Evolutionary conservation across 208 protist genomes (phyloP).

Genomic region (Trypanosomatidae sp.): DNA sequence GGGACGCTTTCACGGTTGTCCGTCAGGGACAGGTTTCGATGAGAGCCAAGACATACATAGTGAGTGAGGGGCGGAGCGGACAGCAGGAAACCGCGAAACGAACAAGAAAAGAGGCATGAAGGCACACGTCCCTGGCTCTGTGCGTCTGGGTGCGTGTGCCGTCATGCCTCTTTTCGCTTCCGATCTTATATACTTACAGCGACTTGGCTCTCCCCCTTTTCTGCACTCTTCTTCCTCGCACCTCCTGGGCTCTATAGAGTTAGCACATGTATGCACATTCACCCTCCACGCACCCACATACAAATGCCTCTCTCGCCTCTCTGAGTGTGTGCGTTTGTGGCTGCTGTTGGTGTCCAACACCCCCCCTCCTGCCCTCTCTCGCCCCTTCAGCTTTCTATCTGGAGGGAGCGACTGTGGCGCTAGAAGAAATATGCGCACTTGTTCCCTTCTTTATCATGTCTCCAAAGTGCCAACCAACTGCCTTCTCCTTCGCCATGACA

Average conservation of each 20-base stretch:
- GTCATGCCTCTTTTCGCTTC: not conserved
- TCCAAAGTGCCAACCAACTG: not conserved
- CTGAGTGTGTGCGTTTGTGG: not conserved
- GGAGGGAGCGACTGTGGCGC: not conserved
- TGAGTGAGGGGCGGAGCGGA: not conserved
- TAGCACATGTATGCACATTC: not conserved
- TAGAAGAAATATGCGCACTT: not conserved
- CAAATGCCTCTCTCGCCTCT: not conserved
- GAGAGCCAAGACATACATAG: not conserved
- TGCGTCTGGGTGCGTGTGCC: not conserved
- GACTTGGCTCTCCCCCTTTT: not conserved
- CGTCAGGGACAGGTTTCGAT: not conserved
- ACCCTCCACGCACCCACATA: not conserved
- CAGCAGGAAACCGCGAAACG: not conserved
- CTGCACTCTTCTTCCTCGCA: not conserved
- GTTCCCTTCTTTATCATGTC: not conserved
- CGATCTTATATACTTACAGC: not conserved
- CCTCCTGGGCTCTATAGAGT: not conserved
- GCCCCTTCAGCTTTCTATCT: not conserved
- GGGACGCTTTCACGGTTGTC: too few species aligned
- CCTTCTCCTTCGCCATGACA: not conserved
- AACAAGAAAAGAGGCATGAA: too few species aligned
- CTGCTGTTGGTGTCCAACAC: not conserved
- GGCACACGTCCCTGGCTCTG: not conserved
- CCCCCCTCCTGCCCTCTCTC: not conserved